A percentile compares a stretch with the other conserved stretches of the same genome.
Conservation (phyloP, 495 filamentous ascomycete genomes). For the Xylaria palmicola region DNA sequence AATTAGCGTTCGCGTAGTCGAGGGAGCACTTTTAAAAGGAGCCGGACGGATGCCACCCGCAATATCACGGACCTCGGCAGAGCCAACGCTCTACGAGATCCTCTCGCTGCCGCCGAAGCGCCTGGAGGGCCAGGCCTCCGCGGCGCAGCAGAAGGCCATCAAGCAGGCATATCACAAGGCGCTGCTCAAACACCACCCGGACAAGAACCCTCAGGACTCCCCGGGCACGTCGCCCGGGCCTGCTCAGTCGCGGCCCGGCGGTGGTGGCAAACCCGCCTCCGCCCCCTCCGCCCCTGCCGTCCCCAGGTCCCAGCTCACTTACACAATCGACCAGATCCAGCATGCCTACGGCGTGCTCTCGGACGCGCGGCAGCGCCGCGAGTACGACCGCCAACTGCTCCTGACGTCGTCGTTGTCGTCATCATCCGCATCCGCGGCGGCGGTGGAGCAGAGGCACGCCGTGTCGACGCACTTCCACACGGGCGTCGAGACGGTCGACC, state of each 20-base stretch:
- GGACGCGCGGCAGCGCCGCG: constrained; percentile 52
- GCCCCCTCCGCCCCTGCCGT: constrained; percentile 16
- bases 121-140: constrained; percentile 24
- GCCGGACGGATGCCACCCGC: constrained; percentile 22
- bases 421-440: neutral
- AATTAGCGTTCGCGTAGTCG: too few relatives aligned
- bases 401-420: neutral
- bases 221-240: constrained; percentile 11
- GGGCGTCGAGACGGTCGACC: constrained; percentile 76
- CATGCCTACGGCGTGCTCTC: constrained; percentile 71
- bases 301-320: constrained; percentile 23
- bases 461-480: constrained; percentile 52
- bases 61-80: constrained; percentile 30
- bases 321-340: constrained; percentile 76
- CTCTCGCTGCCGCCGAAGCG: constrained; percentile 39
- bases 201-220: constrained; percentile 53
- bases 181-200: constrained; percentile 77
- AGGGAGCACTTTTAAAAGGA: too few relatives aligned
- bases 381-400: constrained; percentile 63
- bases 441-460: neutral
- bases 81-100: constrained; percentile 47
- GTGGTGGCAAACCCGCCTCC: constrained; percentile 13
- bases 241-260: too few relatives aligned
- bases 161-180: constrained; percentile 79
- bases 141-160: constrained; percentile 39